phyloP scores from a whole-genome alignment of 495 filamentous ascomycete species.

The Podospora didyma region DNA sequence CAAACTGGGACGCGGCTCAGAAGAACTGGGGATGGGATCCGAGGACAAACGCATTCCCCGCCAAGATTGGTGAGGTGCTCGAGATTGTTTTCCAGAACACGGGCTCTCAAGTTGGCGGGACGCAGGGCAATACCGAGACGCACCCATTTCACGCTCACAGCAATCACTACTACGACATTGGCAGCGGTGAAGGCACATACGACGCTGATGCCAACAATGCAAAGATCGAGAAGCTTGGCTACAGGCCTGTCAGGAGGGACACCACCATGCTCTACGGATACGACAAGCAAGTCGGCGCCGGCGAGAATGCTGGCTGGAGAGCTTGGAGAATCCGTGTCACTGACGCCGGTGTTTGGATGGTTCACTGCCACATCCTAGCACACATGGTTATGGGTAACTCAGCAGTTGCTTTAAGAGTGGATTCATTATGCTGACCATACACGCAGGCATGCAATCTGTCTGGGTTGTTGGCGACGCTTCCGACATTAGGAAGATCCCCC shows the following conservation, averaged over 20 bases:
- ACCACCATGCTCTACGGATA: slow-evolving; percentile 55
- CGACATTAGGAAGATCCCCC: slow-evolving; percentile 32
- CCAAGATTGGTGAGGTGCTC: slow-evolving; percentile 55
- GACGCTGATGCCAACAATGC: slow-evolving; percentile 49
- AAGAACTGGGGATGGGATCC: slow-evolving; percentile 52
- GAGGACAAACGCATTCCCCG: slow-evolving; percentile 45
- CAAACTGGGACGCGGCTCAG: slow-evolving; percentile 40
- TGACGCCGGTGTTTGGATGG: slow-evolving; percentile 57
- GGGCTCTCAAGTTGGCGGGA: slow-evolving; percentile 25
- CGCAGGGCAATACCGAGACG: slow-evolving; percentile 46
- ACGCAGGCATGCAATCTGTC: slow-evolving; percentile 46
- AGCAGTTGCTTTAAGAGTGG: not conserved
- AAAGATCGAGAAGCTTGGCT: slow-evolving; percentile 29
- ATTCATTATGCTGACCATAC: slow-evolving; percentile 3
- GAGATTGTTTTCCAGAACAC: slow-evolving; percentile 58
- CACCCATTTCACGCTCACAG: slow-evolving; percentile 63
- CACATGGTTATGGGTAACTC: slow-evolving; percentile 30
- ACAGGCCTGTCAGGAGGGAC: slow-evolving; percentile 47
- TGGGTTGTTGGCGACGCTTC: slow-evolving; percentile 47
- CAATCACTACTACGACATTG: slow-evolving; percentile 55
- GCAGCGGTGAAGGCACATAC: slow-evolving; percentile 53
- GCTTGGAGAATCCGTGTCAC: slow-evolving; percentile 53
- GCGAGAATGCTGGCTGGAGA: slow-evolving; percentile 50
- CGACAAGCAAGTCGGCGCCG: slow-evolving; percentile 24
- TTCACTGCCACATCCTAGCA: slow-evolving; percentile 55